Percentiles rank a stretch among this genome's conserved stretches.
These are phyloP conservation scores for Actinomucor elegans DNA, from an alignment of 371 early-diverging fungal species.

Conservation along the genomic window DNA sequence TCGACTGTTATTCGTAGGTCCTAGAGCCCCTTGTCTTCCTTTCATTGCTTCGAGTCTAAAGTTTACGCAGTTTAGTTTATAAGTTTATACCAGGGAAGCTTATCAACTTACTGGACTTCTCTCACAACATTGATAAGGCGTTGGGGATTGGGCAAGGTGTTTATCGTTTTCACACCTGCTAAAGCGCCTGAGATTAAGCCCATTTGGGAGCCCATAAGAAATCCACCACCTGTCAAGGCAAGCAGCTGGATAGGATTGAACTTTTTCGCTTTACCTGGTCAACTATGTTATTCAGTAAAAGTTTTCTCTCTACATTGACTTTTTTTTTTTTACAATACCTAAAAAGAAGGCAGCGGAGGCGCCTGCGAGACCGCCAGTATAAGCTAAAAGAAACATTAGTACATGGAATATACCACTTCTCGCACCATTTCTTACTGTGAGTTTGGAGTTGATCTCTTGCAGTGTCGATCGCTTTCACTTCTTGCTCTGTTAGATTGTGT, in stretches of 20 bases:
- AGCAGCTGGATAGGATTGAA: constrained; percentile 35
- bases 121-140: constrained; percentile 37
- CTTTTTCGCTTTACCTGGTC: constrained; percentile 25
- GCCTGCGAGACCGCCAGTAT: constrained; percentile 39
- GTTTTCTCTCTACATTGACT: too few species aligned
- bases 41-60: constrained; percentile 19
- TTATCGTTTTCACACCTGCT: constrained; percentile 42
- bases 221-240: constrained; percentile 40
- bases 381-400: constrained; percentile 24
- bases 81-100: too few species aligned
- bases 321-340: too few species aligned
- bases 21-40: background rate
- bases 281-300: too few species aligned
- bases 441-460: constrained; percentile 38
- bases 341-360: constrained; percentile 30
- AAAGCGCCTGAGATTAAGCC: constrained; percentile 47
- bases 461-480: constrained; percentile 40
- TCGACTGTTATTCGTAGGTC: background rate
- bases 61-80: background rate
- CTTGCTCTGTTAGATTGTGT: constrained; percentile 41
- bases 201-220: constrained; percentile 47
- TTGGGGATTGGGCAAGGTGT: constrained; percentile 40
- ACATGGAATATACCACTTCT: background rate
- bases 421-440: constrained; percentile 26
- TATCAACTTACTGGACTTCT: constrained; percentile 49